Base-by-base conservation (phyloP, 176 grass and related monocot genomes). In the Carex cristatella region DNA sequence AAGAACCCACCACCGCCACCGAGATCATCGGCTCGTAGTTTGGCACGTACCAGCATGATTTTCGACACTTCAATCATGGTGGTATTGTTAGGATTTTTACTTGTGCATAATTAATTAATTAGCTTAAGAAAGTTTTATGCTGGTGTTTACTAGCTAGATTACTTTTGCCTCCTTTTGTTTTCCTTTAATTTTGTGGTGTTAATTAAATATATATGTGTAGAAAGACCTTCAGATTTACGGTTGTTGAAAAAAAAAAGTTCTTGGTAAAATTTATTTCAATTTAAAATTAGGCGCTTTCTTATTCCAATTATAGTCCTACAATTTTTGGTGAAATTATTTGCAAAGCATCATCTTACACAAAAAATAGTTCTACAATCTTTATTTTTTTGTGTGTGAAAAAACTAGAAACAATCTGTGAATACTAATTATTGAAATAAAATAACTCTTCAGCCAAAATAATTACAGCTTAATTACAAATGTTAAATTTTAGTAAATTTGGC, bases 1-100 rank as follows among this genome's bases (percentile, higher is more conserved):
- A 88, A 75, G 38, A 77, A 83, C 23, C 70, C 86, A 0, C 86
- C 86, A 9, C 69, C 70, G 3, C 61, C 69, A 0, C 40, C 81
- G 0, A 65, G 10, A 46, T 83, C 86, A 7, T 62, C 58, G 7
- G 69, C 80, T 35, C 15, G 54, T 8, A 61, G 15, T 10, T 73
- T 5, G 7, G 2, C 11, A 5, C 56, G 15, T 30, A 62, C 46
- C 46, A 49, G 38, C 38, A 56, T 1, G 1, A 40, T 15, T 55
- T 76, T 12, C 0, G 48, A 1, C 56, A 19, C 27, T 16, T 56
- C 80, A 4, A 27, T 83, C 40, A 83, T 10, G 11, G 12, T 67
- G 42, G n/a, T 68, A 83, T 68, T 83, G 40, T 67, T 67, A 55
- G 37, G 8, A 1, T 51, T 82, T 82, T 82, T 51, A 14, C 42